phyloP scores from a whole-genome alignment of 1,139 yeast genomes.

The Hemisphaericaspora lyxosophila region DNA sequence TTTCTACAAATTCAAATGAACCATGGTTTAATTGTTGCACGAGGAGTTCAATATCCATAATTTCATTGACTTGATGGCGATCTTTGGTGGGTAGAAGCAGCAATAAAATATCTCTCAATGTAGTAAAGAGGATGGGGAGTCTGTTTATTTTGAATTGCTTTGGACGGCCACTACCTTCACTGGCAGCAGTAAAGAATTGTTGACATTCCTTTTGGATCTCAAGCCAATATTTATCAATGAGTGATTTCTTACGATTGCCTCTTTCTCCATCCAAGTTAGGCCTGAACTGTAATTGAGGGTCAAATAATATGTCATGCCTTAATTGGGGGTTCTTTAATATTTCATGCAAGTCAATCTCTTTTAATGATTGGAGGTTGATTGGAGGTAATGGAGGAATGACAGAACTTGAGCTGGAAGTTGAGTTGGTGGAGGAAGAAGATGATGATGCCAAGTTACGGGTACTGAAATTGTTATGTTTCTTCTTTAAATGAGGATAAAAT shows the following conservation, averaged over 20 bases:
- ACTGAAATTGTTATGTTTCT: conserved; percentile 11
- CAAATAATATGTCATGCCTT: conserved; percentile 89
- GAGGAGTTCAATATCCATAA: conserved; percentile 74
- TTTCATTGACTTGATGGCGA: conserved; percentile 64
- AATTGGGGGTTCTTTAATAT: conserved; percentile 89
- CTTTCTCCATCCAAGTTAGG: conserved; percentile 92
- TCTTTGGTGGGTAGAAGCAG: conserved; percentile 79
- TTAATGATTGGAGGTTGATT: conserved; percentile 76
- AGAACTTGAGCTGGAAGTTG: conserved; percentile 13
- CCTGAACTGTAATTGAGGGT: conserved; percentile 88
- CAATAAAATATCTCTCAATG: conserved; percentile 73
- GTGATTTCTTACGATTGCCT: conserved; percentile 72
- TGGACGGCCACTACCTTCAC: conserved; percentile 5
- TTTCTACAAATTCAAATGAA: conserved; percentile 63
- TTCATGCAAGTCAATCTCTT: conserved; percentile 86
- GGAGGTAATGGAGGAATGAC: conserved; percentile 61
- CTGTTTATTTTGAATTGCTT: conserved; percentile 41
- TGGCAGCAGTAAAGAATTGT: conserved; percentile 30
- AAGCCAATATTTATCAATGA: conserved; percentile 82
- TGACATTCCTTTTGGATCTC: conserved; percentile 66
- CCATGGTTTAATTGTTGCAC: conserved; percentile 74
- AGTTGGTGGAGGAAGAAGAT: conserved; percentile 20
- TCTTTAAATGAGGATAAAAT: conserved; percentile 12
- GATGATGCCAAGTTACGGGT: conserved; percentile 15
- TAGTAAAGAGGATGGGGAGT: conserved; percentile 67